These are phyloP conservation scores for Globisporangium spiculum DNA, from an alignment of 352 stramenopile genomes.

Conservation along the genomic window DNA sequence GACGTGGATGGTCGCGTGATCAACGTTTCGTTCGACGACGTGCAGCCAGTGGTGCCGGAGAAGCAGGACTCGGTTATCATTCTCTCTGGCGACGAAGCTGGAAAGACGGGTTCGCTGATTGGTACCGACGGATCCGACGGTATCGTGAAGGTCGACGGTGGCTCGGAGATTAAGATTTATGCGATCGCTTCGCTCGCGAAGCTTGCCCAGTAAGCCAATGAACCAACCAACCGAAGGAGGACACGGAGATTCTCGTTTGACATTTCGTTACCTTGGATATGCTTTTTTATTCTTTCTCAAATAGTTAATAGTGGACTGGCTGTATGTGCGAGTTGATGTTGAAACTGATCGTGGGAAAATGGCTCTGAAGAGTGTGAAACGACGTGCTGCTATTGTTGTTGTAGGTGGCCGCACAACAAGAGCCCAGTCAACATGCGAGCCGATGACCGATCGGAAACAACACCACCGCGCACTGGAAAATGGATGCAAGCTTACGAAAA, in stretches of 20 bases:
- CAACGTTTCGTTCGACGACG: constrained; percentile 57
- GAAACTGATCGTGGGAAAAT: constrained; percentile 6
- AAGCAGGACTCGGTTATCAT: constrained; percentile 89
- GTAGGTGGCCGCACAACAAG: neutral
- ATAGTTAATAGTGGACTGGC: constrained; percentile 6
- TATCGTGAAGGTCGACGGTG: constrained; percentile 88
- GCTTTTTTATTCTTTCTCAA: constrained; percentile 9
- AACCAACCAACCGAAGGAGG: neutral
- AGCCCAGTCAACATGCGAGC: constrained; percentile 4
- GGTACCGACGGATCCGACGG: constrained; percentile 83
- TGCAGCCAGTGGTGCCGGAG: constrained; percentile 77
- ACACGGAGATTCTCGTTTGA: constrained; percentile 3
- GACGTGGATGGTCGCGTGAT: constrained; percentile 77
- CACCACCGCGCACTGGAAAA: constrained; percentile 2
- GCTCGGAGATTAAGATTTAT: constrained; percentile 90
- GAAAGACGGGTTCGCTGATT: constrained; percentile 81
- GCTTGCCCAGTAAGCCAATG: constrained; percentile 62
- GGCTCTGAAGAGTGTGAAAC: constrained; percentile 5
- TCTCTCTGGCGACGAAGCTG: constrained; percentile 80
- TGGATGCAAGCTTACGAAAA: constrained; percentile 11
- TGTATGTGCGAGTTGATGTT: neutral
- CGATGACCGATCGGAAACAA: constrained; percentile 13
- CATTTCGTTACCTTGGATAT: neutral
- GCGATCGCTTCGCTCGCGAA: constrained; percentile 79
- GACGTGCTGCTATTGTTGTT: constrained; percentile 1